These are phyloP conservation scores for Scopulariopsis brevicaulis DNA, from an alignment of 2,329 filamentous ascomycete genomes.

Conservation along the genomic window DNA sequence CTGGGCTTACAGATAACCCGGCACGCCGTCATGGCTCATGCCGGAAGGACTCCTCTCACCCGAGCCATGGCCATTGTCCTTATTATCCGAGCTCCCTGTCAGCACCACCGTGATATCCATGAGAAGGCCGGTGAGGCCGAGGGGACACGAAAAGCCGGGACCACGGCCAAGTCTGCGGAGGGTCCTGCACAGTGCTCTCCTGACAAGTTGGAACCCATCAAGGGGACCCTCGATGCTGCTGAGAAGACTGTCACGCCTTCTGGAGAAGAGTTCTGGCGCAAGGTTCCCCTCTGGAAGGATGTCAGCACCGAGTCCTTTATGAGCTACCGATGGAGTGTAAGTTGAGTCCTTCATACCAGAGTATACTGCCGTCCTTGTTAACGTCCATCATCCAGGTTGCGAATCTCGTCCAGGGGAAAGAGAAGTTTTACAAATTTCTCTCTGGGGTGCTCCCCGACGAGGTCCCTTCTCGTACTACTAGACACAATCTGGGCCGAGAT, in stretches of 20 bases:
- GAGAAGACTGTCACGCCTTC: not conserved
- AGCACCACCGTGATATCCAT: not conserved
- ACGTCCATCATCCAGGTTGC: conserved; percentile 19
- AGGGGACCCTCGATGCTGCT: not conserved
- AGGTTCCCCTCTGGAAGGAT: conserved; percentile 35
- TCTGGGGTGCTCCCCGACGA: conserved; percentile 33
- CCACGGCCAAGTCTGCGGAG: not conserved
- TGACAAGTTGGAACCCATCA: not conserved
- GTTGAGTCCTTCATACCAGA: conserved; percentile 12
- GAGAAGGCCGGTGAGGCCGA: not conserved
- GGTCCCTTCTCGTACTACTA: conserved; percentile 25
- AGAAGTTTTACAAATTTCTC: conserved; percentile 36
- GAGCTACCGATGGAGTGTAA: conserved; percentile 42
- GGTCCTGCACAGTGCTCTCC: not conserved
- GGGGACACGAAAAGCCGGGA: not conserved
- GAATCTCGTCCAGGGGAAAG: conserved; percentile 35
- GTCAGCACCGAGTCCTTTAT: conserved; percentile 35
- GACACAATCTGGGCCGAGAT: conserved; percentile 27
- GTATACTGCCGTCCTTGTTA: not conserved
- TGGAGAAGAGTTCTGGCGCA: conserved; percentile 35
- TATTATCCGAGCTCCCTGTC: not conserved
- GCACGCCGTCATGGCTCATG: not conserved
- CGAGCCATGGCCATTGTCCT: not conserved
- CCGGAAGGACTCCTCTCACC: not conserved
- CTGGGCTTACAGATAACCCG: not conserved